Percentiles rank a stretch among this genome's conserved stretches.
These are phyloP conservation scores for Lignosus rhinocerotis DNA, from an alignment of 1,284 basidiomycete species.

Conservation along the genomic window DNA sequence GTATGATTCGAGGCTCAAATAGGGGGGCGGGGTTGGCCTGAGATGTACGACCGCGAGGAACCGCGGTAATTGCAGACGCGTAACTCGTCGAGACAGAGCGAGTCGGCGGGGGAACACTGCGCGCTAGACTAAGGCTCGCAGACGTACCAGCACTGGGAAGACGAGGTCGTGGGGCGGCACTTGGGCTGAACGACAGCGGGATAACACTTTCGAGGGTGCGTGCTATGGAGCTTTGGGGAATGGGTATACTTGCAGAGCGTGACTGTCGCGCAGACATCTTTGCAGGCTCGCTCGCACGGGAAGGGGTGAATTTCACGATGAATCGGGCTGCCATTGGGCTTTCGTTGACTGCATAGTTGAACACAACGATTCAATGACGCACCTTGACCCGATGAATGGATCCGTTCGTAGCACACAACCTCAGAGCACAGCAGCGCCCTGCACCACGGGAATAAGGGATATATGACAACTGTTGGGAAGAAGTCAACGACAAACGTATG, in stretches of 20 bases:
- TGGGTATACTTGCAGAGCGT: slow-evolving; percentile 65
- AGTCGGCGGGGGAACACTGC: slow-evolving; percentile 6
- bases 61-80: slow-evolving; percentile 13
- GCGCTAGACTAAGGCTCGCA: slow-evolving; percentile 11
- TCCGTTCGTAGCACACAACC: too few species aligned
- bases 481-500: too few species aligned
- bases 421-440: too few species aligned
- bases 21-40: slow-evolving; percentile 23
- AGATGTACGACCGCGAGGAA: slow-evolving; percentile 11
- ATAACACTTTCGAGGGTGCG: slow-evolving; percentile 65
- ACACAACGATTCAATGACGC: background rate
- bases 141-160: slow-evolving; percentile 10
- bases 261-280: slow-evolving; percentile 35
- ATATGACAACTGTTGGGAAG: too few species aligned
- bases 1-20: slow-evolving; percentile 69
- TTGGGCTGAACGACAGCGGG: slow-evolving; percentile 54
- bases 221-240: slow-evolving; percentile 49
- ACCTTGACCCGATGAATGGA: too few species aligned
- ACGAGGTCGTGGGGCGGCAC: slow-evolving; percentile 24
- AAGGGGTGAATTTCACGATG: background rate
- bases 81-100: slow-evolving; percentile 23
- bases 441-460: too few species aligned
- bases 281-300: too few species aligned
- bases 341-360: background rate
- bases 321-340: background rate